Base-by-base conservation (phyloP, 202 grass and related monocot genomes). In the Sporobolus alterniflorus region DNA sequence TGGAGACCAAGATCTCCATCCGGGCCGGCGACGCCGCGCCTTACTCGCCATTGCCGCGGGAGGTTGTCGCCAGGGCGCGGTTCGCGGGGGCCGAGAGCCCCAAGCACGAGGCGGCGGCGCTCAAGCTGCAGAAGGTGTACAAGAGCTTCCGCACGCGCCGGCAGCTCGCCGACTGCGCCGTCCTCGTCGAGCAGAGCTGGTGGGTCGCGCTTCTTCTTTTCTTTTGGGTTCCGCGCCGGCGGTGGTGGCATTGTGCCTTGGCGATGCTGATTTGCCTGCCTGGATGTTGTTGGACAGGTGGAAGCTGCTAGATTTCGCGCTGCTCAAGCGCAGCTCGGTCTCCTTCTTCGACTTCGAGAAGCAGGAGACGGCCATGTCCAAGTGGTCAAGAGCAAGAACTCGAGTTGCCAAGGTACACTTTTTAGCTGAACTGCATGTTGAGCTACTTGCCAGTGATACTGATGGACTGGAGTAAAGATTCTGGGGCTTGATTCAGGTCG, bases 111-210 rank as follows among this genome's bases (percentile, higher is more conserved):
- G 96, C 92, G 3, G 92, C 92, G 36, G 92, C 96, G 15, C 80
- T 93, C 9, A 75, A 86, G 84, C 80, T 98, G 76, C 96, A 98
- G 89, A 95, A 95, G 76, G 96, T 95, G 43, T 93, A 98, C 89
- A 98, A 98, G 89, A 92, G 96, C 87, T 98, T 98, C 86, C 82
- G 96, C 47, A 98, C 91, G 42, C 88, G 96, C 43, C 90, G 96
- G 21, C 89, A 93, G 86, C 96, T 98, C 43, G 92, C 96, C 11
- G 96, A 98, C 75, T 95, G 92, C 68, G 96, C 92, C 18, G 96
- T 98, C 25, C 78, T 98, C n/a, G 89, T 86, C 31, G 96, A 98
- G 87, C 96, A 98, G 78, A 90, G 81, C 64, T 98, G 96, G 96
- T 94, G 74, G 11, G 79, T n/a, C n/a, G n/a, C n/a, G n/a, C n/a